Evolutionary conservation across 306 rosid genomes (phyloP).

Genomic region (Begonia loranthoides): DNA sequence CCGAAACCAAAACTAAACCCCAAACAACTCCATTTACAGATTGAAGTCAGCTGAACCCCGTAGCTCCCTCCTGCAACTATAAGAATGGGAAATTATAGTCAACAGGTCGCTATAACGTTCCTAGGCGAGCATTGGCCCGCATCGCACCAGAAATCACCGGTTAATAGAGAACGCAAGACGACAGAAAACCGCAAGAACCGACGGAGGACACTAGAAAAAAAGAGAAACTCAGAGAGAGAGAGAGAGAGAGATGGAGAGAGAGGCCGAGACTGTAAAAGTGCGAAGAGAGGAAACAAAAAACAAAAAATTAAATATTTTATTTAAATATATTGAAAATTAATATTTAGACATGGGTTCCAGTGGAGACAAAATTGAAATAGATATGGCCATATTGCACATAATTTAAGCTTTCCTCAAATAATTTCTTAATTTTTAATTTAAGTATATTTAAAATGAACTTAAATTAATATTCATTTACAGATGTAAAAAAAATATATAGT

Average conservation of each 20-base stretch:
- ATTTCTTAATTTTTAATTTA: too few species aligned
- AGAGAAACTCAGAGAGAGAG: too few species aligned
- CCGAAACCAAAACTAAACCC: conserved; percentile 13
- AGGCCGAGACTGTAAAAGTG: conserved; percentile 22
- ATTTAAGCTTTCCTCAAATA: neutral
- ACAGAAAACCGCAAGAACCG: conserved; percentile 18
- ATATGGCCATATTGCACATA: neutral
- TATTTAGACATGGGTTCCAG: conserved; percentile 6
- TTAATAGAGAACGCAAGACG: conserved; percentile 12
- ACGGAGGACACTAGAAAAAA: conserved; percentile 22
- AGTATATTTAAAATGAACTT: too few species aligned
- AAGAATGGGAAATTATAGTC: conserved; percentile 9
- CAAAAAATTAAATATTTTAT: too few species aligned
- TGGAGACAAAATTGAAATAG: neutral
- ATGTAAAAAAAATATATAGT: too few species aligned
- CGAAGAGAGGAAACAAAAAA: conserved; percentile 26
- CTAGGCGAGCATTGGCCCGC: conserved; percentile 1
- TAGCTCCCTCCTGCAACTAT: conserved; percentile 14
- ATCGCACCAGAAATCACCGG: neutral
- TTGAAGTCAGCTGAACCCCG: conserved; percentile 26
- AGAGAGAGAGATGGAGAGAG: conserved; percentile 49
- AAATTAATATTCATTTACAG: too few species aligned
- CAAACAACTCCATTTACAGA: conserved; percentile 22
- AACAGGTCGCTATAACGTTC: conserved; percentile 7
- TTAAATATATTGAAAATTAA: too few species aligned